Evolutionary conservation across 2,329 filamentous ascomycete species (phyloP), one percentile per base, ranked within the genome.

Genomic region (Pseudogymnoascus sp.): DNA sequence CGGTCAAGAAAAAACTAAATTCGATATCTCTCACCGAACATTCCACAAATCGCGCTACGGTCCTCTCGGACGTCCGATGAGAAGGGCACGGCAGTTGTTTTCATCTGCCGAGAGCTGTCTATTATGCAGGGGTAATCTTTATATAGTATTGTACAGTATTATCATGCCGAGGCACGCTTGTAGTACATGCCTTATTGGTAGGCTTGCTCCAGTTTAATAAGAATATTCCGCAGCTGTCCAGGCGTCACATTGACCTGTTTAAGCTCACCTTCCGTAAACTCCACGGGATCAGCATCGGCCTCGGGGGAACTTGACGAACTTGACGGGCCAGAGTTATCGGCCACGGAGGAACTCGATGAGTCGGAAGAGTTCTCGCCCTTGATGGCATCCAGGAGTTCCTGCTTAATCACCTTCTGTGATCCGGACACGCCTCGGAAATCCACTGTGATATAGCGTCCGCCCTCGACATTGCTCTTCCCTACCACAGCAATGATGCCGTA

Each of bases 401-500:
- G 60, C 13, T 21, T 35, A 17, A 62, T 33, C 31, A 63, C 29
- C 9, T 62, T 64, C 19, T 65, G 23, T 21, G 62, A 63, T 38
- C 71, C 67, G 3, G 72, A 68, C 13, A 78, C 69, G 17, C 74
- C 73, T 1, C 72, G 71, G 31, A 78, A 69, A 62, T 82, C 78
- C 33, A 79, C 80, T 29, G 71, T 82, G 33, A 92, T 78, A n/a
- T 79, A 82, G 35, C 40, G 21, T 2, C 80, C 78, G 13, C 78
- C 79, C n/a, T 78, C 75, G 2, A 89, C 75, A 68, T 93, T 86
- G 63, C 80, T 80, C 31, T 84, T 79, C 0, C 92, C 92, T 10
- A 95, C 78, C 1, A 92, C 85, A 33, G 91, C 80, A 61, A 95
- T 85, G 63, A 90, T 79, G 62, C 88, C 86, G 72, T 93, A 95